Conservation (phyloP, 2,329 filamentous ascomycete species). For the Paradendryphiella salina region DNA sequence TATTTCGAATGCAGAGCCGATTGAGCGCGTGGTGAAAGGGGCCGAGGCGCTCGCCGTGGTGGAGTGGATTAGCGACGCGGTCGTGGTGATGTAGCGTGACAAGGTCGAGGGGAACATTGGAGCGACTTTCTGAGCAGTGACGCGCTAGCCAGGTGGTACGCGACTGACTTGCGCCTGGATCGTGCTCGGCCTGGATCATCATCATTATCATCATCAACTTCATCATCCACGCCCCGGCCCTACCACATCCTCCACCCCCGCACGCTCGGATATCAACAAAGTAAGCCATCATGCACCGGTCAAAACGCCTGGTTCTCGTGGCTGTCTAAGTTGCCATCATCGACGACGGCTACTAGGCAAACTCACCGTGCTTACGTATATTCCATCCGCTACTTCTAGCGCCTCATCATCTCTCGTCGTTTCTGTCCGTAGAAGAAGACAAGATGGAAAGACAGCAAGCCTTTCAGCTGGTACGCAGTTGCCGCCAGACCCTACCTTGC, state of each 20-base stretch:
- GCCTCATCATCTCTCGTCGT: neutral
- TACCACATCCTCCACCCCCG: neutral
- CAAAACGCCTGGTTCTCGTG: neutral
- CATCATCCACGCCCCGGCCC: neutral
- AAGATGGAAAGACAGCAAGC: constrained; percentile 45
- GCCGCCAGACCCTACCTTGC: neutral
- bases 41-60: constrained; percentile 10
- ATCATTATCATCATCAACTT: neutral
- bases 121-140: constrained; percentile 17
- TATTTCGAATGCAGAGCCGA: neutral
- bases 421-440: neutral
- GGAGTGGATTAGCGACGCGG: constrained; percentile 18
- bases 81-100: constrained; percentile 12
- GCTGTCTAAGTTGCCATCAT: neutral
- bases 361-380: neutral
- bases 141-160: constrained; percentile 24
- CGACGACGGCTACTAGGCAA: neutral
- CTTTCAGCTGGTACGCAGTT: constrained; percentile 45
- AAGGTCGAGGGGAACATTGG: constrained; percentile 12
- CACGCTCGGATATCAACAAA: neutral
- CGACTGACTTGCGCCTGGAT: constrained; percentile 14
- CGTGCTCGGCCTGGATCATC: constrained; percentile 6
- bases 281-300: too few relatives aligned
- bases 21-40: constrained; percentile 7
- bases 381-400: neutral